A percentile compares a stretch with the other conserved stretches of the same genome.
These are phyloP conservation scores for Suillus hirtellus DNA, from an alignment of 768 basidiomycete genomes.

Conservation along the genomic window DNA sequence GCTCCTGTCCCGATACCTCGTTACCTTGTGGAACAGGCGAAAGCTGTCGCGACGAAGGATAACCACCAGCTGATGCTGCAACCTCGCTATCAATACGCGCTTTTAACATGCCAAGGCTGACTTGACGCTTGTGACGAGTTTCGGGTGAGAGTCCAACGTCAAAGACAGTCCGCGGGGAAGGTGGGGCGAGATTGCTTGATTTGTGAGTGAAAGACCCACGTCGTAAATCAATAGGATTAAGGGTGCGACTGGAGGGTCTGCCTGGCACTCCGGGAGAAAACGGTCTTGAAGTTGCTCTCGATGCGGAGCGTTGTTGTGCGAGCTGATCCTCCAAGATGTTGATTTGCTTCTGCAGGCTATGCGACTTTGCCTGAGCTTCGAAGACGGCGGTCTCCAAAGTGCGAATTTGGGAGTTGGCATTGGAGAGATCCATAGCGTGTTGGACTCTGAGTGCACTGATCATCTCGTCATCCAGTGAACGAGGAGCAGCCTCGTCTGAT, in stretches of 20 bases:
- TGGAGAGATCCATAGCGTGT: constrained; percentile 77
- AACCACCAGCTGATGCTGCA: constrained; percentile 40
- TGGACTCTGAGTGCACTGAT: constrained; percentile 68
- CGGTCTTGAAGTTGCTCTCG: constrained; percentile 43
- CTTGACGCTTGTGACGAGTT: constrained; percentile 77
- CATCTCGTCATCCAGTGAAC: constrained; percentile 74
- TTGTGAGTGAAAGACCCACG: constrained; percentile 36
- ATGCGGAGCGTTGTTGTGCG: constrained; percentile 43
- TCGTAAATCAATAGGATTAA: constrained; percentile 37
- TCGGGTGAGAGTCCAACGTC: constrained; percentile 73
- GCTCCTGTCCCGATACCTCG: constrained; percentile 27
- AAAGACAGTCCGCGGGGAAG: constrained; percentile 56
- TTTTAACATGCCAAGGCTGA: constrained; percentile 87
- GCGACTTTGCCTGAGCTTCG: constrained; percentile 68
- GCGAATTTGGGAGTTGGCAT: constrained; percentile 77
- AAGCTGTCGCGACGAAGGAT: constrained; percentile 52
- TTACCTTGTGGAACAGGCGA: constrained; percentile 48
- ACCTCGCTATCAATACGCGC: constrained; percentile 86
- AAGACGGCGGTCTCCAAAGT: constrained; percentile 72
- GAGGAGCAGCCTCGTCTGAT: constrained; percentile 38
- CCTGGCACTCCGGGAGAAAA: constrained; percentile 47
- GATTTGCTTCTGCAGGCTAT: constrained; percentile 69
- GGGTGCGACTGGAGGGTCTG: constrained; percentile 44
- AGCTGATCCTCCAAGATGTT: constrained; percentile 67
- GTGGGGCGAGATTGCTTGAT: constrained; percentile 35